Conservation (phyloP, 768 basidiomycete genomes). For the Pseudohyphozyma bogoriensis region DNA sequence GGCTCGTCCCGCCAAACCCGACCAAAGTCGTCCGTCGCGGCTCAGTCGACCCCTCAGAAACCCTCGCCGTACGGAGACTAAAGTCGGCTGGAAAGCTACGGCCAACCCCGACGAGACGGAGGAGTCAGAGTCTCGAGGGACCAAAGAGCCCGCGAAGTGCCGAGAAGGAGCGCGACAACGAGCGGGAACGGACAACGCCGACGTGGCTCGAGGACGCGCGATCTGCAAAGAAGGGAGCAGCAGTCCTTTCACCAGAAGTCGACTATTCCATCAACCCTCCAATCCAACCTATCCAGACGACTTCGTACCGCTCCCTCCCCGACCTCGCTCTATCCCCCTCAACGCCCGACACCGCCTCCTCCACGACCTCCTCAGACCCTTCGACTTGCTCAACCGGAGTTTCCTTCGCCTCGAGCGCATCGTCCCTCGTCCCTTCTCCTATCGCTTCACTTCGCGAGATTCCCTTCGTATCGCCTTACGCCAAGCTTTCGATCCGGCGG, state of each 20-base stretch:
- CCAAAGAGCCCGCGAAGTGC: not conserved
- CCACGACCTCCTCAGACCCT: not conserved
- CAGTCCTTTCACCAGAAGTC: too few species aligned
- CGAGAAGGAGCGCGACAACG: not conserved
- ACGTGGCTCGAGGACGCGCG: not conserved
- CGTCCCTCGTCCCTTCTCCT: not conserved
- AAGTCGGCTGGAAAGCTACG: not conserved
- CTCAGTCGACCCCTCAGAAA: not conserved
- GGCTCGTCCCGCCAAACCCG: not conserved
- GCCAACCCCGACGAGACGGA: not conserved
- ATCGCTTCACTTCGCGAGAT: too few species aligned
- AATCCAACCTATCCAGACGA: not conserved
- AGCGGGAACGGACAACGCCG: too few species aligned
- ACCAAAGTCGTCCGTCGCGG: not conserved
- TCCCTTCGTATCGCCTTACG: not conserved
- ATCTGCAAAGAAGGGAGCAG: not conserved
- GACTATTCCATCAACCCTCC: not conserved
- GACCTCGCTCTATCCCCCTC: too few species aligned
- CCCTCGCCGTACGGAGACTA: constrained; percentile 1
- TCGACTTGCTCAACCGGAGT: not conserved
- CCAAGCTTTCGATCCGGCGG: too few species aligned
- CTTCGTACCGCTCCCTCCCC: too few species aligned
- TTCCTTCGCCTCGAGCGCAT: not conserved
- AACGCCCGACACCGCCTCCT: not conserved
- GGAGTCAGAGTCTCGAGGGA: not conserved